These are phyloP conservation scores for Erigeron canadensis DNA, from an alignment of 129 eudicot genomes.

Conservation along the genomic window DNA sequence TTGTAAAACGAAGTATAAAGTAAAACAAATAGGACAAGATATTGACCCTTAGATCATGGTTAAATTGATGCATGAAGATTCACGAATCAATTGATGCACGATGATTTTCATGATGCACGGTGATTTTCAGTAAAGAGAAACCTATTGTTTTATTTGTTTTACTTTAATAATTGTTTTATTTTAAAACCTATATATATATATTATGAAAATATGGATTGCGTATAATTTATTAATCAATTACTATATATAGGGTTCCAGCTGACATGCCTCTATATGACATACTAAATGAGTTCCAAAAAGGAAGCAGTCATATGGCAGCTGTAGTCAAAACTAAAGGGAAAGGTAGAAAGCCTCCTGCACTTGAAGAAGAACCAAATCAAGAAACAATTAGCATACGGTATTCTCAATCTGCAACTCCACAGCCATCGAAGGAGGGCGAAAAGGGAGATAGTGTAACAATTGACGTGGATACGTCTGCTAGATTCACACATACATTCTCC, in stretches of 20 bases:
- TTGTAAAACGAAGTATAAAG: too few species aligned
- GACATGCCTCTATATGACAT: slow-evolving; percentile 98
- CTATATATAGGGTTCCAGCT: slow-evolving; percentile 72
- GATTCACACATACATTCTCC: slow-evolving; percentile 5
- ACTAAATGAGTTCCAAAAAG: slow-evolving; percentile 95
- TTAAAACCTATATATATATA: not conserved
- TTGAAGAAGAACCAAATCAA: slow-evolving; percentile 46
- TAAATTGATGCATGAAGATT: too few species aligned
- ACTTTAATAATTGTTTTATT: not conserved
- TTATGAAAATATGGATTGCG: not conserved
- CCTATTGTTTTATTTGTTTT: too few species aligned
- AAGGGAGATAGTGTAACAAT: slow-evolving; percentile 49
- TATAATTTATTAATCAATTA: not conserved
- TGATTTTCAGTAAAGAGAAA: too few species aligned
- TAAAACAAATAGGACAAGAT: too few species aligned
- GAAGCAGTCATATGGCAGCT: slow-evolving; percentile 99
- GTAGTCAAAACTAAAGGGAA: slow-evolving; percentile 74
- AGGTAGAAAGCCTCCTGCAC: slow-evolving; percentile 39
- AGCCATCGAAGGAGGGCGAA: slow-evolving; percentile 40
- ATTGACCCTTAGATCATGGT: too few species aligned
- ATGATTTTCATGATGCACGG: too few species aligned
- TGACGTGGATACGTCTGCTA: slow-evolving; percentile 53
- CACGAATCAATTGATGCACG: too few species aligned
- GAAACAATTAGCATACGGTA: slow-evolving; percentile 25
- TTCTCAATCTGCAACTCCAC: slow-evolving; percentile 43